phyloP scores from a whole-genome alignment of 2,329 filamentous ascomycete genomes.

The Hawksworthiomyces lignivorus region DNA sequence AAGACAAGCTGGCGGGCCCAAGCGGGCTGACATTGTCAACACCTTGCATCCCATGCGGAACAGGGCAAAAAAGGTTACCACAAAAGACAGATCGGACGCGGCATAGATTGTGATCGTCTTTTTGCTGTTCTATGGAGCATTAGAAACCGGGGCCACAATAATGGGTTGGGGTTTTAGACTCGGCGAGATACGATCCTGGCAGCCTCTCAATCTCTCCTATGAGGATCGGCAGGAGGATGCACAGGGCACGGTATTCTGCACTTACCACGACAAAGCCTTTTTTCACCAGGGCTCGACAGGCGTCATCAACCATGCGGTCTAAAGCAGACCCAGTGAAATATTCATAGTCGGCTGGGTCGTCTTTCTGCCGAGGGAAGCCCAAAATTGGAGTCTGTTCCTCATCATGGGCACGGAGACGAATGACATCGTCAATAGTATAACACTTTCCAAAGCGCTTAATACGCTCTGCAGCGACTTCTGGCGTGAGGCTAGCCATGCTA shows the following conservation, averaged over 20 bases:
- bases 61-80: slow-evolving; percentile 35
- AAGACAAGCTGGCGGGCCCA: slow-evolving; percentile 31
- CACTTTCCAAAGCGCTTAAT: slow-evolving; percentile 29
- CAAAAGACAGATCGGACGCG: slow-evolving; percentile 32
- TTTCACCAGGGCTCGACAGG: slow-evolving; percentile 23
- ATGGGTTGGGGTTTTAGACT: no score
- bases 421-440: slow-evolving; percentile 33
- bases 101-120: slow-evolving; percentile 32
- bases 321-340: slow-evolving; percentile 33
- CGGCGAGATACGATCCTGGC: no score
- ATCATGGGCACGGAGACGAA: slow-evolving; percentile 30
- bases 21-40: slow-evolving; percentile 34
- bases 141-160: not conserved
- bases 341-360: slow-evolving; percentile 27
- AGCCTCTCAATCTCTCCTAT: no score
- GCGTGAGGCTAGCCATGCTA: slow-evolving; percentile 21
- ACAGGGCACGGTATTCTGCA: not conserved
- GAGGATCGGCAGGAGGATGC: no score
- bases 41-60: slow-evolving; percentile 35
- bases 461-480: slow-evolving; percentile 20
- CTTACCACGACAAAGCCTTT: slow-evolving; percentile 22
- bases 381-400: slow-evolving; percentile 31
- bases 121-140: slow-evolving; percentile 15
- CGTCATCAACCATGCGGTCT: slow-evolving; percentile 31
- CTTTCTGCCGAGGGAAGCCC: slow-evolving; percentile 28